Evolutionary conservation across 495 filamentous ascomycete genomes (phyloP), one percentile per base, ranked within the genome.

Genomic region (Neurospora sp.): DNA sequence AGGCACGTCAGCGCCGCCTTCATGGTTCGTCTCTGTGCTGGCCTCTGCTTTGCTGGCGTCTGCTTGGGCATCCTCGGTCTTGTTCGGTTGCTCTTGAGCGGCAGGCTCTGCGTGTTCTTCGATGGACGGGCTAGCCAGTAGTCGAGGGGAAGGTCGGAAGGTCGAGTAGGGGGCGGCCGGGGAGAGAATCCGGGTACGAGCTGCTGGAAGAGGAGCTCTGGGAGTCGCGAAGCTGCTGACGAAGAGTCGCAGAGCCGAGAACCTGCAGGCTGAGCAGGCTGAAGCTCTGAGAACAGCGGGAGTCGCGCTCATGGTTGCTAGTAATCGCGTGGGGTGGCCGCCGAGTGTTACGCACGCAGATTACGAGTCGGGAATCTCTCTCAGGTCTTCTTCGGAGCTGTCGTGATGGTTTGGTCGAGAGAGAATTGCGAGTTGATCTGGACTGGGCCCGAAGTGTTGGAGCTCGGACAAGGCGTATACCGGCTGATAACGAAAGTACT

Each of bases 1-100:
- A 7, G 95, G 95, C 2, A 76, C 77, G 9, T 80, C 78, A 9
- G 72, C 69, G 37, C 31, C 69, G 39, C 16, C 12, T 38, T 31
- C 23, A n/a, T 38, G 39, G 31, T 8, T 72, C 14, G 54, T 62
- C 54, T 62, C 54, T 27, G 54, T 27, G 27, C 11, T 31, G 27
- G 54, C 11, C 46, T 54, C 46, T 44, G 42, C 42, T 44, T 44
- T 44, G 42, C 18, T n/a, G 18, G 46, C 46, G 14, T 27, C 27
- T 62, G 27, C 54, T 27, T 62, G 54, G 2, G 7, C 27, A 62
- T 62, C 12, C 54, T 62, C 27, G 14, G 23, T 62, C 54, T 62
- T 31, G 23, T 62, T 62, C 23, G 54, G 54, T 18, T 62, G 54
- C 27, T 35, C 23, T 62, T 62, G 54, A 4, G 23, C 27, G 14